These are phyloP conservation scores for Lyophyllum atratum DNA, from an alignment of 768 basidiomycete genomes.

Conservation along the genomic window DNA sequence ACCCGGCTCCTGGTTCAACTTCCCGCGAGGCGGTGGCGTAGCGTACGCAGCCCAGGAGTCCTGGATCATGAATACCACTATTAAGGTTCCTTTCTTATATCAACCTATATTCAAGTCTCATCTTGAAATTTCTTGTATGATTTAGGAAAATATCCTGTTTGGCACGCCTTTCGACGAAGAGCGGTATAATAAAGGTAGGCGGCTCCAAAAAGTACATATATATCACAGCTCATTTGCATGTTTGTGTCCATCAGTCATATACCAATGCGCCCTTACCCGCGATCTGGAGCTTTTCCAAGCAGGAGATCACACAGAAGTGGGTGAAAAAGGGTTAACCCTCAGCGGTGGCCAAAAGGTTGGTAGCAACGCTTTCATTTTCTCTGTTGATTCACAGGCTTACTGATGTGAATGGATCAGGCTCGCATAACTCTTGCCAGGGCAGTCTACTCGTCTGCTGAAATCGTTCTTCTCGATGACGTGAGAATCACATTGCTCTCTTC, in stretches of 20 bases:
- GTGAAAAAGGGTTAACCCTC: conserved; percentile 66
- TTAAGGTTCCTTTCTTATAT: conserved; percentile 39
- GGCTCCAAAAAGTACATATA: too few relatives aligned
- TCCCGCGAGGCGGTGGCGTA: conserved; percentile 69
- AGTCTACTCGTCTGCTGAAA: conserved; percentile 51
- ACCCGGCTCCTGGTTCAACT: conserved; percentile 62
- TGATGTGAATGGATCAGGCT: conserved; percentile 26
- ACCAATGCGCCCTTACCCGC: conserved; percentile 69
- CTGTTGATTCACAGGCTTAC: too few relatives aligned
- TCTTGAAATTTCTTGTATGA: background rate
- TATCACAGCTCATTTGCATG: background rate
- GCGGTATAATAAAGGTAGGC: conserved; percentile 59
- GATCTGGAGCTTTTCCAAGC: conserved; percentile 71
- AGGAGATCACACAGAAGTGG: conserved; percentile 68
- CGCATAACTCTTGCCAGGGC: conserved; percentile 47
- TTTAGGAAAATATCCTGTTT: conserved; percentile 78
- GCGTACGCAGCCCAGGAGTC: conserved; percentile 83
- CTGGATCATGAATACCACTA: conserved; percentile 82
- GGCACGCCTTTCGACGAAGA: conserved; percentile 73
- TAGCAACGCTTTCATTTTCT: too few relatives aligned
- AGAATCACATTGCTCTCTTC: too few relatives aligned
- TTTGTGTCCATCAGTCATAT: conserved; percentile 43
- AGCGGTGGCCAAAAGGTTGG: conserved; percentile 45
- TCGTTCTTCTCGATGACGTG: conserved; percentile 75
- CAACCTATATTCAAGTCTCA: background rate